phyloP scores from a whole-genome alignment of 176 grass and related monocot genomes.

The Oryza coarctata region DNA sequence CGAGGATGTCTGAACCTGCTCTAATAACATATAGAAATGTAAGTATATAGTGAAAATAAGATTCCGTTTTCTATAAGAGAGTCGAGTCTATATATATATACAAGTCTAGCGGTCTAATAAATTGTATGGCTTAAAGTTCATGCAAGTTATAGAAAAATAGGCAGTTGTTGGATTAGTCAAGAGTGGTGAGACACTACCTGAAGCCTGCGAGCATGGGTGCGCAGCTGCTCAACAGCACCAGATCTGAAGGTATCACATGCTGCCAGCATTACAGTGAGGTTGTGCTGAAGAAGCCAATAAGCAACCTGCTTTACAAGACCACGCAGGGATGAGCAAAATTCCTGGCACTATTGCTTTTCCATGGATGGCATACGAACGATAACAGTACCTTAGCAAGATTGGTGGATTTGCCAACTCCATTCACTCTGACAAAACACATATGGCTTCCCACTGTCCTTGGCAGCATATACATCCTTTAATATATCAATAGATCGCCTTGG shows the following conservation, averaged over 20 bases:
- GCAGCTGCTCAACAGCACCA: slow-evolving; percentile 93
- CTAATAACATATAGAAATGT: too few species aligned
- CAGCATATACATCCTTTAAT: slow-evolving; percentile 80
- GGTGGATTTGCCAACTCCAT: slow-evolving; percentile 94
- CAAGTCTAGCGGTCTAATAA: too few species aligned
- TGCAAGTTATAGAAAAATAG: not conserved
- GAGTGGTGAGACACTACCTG: slow-evolving; percentile 52
- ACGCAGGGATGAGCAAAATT: not conserved
- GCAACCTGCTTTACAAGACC: slow-evolving; percentile 57
- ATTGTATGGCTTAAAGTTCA: too few species aligned
- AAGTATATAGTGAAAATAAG: too few species aligned
- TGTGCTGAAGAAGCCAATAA: slow-evolving; percentile 94
- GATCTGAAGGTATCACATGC: slow-evolving; percentile 94
- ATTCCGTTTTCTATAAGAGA: too few species aligned
- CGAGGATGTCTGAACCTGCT: too few species aligned
- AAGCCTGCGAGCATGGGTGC: slow-evolving; percentile 78
- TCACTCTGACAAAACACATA: slow-evolving; percentile 95
- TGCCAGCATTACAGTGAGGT: slow-evolving; percentile 85
- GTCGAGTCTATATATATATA: too few species aligned
- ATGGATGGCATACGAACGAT: not conserved
- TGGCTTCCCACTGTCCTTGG: slow-evolving; percentile 87
- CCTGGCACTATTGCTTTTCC: not conserved
- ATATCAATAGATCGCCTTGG: slow-evolving; percentile 93
- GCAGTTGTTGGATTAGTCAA: not conserved
- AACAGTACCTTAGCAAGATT: slow-evolving; percentile 66